Conservation (phyloP, 345 rosid genomes). For the Iberis pinnata region DNA sequence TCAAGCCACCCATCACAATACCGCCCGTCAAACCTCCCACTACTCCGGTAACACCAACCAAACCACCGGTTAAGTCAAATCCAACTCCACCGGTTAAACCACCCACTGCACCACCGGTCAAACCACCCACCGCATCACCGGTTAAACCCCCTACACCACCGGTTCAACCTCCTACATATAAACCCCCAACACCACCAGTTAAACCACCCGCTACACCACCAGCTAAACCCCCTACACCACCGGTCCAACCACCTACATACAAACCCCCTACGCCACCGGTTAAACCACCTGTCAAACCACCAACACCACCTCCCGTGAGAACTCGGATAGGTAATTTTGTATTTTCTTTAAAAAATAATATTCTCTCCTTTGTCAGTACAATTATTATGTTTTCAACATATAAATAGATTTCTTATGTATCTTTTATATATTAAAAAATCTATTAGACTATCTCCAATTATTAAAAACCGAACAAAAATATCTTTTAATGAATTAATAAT, state of each 20-base stretch:
- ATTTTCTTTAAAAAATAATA: background rate
- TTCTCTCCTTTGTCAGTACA: too few relatives aligned
- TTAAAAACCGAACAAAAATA: too few relatives aligned
- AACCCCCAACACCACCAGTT: conserved; percentile 13
- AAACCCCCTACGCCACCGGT: background rate
- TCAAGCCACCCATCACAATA: conserved; percentile 8
- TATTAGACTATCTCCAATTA: too few relatives aligned
- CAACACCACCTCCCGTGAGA: conserved; percentile 39
- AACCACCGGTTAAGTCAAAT: conserved; percentile 4
- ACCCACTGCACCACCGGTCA: conserved; percentile 6
- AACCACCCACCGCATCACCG: conserved; percentile 6
- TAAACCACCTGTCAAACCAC: conserved; percentile 3
- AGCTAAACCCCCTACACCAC: background rate
- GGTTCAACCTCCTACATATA: conserved; percentile 1
- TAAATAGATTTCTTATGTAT: too few relatives aligned
- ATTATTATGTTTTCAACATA: too few relatives aligned
- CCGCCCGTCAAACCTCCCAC: background rate
- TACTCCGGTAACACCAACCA: background rate
- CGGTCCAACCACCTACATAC: conserved; percentile 16
- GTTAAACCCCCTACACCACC: conserved; percentile 13
- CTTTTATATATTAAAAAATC: too few relatives aligned
- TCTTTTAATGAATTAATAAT: too few relatives aligned
- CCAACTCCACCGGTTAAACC: conserved; percentile 10
- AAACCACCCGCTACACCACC: conserved; percentile 12
- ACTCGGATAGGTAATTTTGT: conserved; percentile 44